Conservation (phyloP, 768 basidiomycete genomes). For the Pleurotus ostreatus region DNA sequence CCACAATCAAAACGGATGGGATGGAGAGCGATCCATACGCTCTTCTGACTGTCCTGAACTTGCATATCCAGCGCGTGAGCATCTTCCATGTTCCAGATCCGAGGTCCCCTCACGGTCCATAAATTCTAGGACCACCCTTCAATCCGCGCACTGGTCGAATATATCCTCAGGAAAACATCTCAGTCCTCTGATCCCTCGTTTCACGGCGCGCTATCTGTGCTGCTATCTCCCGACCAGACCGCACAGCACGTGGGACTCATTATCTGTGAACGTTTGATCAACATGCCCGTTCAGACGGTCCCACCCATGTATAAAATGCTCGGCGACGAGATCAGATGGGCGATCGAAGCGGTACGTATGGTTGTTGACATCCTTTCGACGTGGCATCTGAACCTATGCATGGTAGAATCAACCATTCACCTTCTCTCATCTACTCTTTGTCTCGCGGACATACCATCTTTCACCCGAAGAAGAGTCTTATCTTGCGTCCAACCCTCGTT, state of each 20-base stretch:
- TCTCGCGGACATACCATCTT: constrained; percentile 78
- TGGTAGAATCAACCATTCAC: constrained; percentile 53
- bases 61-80: constrained; percentile 61
- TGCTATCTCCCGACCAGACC: constrained; percentile 29
- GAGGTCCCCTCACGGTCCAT: not conserved
- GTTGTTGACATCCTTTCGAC: not conserved
- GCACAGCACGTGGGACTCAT: constrained; percentile 74
- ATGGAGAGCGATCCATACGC: constrained; percentile 89
- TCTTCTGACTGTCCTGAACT: constrained; percentile 78
- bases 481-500: constrained; percentile 38
- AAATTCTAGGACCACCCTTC: constrained; percentile 61
- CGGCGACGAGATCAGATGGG: constrained; percentile 73
- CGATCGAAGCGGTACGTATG: constrained; percentile 55
- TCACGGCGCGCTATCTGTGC: constrained; percentile 46
- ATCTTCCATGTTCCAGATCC: not conserved
- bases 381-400: not conserved
- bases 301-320: constrained; percentile 94
- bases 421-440: constrained; percentile 72
- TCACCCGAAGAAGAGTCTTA: constrained; percentile 63
- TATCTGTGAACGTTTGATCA: constrained; percentile 84
- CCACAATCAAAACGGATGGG: constrained; percentile 91
- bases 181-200: constrained; percentile 38
- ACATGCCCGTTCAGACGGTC: constrained; percentile 92
- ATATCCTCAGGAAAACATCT: constrained; percentile 58
- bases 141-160: constrained; percentile 65